These are phyloP conservation scores for Flaveria linearis DNA, from an alignment of 129 eudicot genomes.

Conservation along the genomic window DNA sequence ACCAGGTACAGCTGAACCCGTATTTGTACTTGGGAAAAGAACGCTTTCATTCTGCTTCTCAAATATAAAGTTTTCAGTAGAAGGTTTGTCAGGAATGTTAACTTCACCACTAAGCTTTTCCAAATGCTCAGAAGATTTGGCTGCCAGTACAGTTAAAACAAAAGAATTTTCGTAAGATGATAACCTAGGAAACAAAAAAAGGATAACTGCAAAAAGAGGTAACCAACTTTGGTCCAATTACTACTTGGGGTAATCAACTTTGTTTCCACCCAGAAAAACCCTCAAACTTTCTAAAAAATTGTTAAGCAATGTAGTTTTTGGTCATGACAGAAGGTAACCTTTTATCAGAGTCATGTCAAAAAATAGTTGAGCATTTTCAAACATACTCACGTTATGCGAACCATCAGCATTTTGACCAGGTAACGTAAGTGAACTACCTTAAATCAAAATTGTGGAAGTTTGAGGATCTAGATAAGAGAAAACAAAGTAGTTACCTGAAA, in stretches of 20 bases:
- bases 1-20: conserved; percentile 35
- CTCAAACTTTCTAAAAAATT: not conserved
- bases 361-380: not conserved
- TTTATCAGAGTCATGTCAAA: not conserved
- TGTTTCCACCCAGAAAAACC: conserved; percentile 3
- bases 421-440: not conserved
- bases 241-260: not conserved
- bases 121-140: conserved; percentile 29
- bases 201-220: not conserved
- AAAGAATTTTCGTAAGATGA: conserved; percentile 12
- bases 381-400: not conserved
- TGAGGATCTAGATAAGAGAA: not conserved
- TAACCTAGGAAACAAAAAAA: conserved; percentile 6
- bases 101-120: conserved; percentile 27
- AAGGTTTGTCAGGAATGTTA: conserved; percentile 16
- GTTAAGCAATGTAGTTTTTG: not conserved
- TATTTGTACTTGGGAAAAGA: conserved; percentile 21
- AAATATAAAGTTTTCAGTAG: conserved; percentile 27
- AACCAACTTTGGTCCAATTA: not conserved
- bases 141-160: conserved; percentile 44
- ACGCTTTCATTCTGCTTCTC: conserved; percentile 33
- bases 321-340: not conserved
- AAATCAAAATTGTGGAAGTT: not conserved
- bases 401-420: not conserved
- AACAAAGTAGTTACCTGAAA: not conserved